Conservation (phyloP, 306 rosid genomes). For the Malus sieversii region DNA sequence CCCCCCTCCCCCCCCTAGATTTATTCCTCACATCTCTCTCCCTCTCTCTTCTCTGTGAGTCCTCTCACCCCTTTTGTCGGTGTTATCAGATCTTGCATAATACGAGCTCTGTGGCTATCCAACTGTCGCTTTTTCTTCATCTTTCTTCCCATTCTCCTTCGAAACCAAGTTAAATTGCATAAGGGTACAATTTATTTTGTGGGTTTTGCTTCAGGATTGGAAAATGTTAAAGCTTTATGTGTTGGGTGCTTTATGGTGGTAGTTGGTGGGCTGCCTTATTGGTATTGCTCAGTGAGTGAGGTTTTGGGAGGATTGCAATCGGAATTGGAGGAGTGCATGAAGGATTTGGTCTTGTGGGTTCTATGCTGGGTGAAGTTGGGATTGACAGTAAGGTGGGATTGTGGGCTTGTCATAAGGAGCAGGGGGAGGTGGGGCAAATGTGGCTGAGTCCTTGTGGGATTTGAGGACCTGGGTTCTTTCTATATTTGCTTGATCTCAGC, state of each 20-base stretch:
- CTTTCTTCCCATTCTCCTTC: conserved; percentile 9
- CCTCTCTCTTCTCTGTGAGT: conserved; percentile 9
- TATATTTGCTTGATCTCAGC: conserved; percentile 31
- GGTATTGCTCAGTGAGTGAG: conserved; percentile 19
- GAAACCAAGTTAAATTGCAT: background rate
- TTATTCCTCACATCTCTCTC: conserved; percentile 36
- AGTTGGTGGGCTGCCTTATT: conserved; percentile 21
- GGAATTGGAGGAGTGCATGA: conserved; percentile 48
- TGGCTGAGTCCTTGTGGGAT: conserved; percentile 41
- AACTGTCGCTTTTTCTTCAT: conserved; percentile 7
- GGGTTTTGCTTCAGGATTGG: conserved; percentile 5
- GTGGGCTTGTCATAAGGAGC: conserved; percentile 77
- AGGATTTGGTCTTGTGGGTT: conserved; percentile 56
- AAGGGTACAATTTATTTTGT: background rate
- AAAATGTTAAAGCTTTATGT: conserved; percentile 23
- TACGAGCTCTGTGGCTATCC: conserved; percentile 19
- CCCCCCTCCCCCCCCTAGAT: conserved; percentile 35
- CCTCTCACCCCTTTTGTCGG: conserved; percentile 50
- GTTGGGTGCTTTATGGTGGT: conserved; percentile 45
- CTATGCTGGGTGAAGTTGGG: conserved; percentile 46
- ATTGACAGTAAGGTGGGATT: conserved; percentile 52
- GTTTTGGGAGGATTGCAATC: conserved; percentile 29
- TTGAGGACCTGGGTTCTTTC: conserved; percentile 13
- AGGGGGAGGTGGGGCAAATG: conserved; percentile 96
- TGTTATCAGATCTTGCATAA: conserved; percentile 58